Conservation (phyloP, 768 basidiomycete genomes). For the Suillus weaverae region DNA sequence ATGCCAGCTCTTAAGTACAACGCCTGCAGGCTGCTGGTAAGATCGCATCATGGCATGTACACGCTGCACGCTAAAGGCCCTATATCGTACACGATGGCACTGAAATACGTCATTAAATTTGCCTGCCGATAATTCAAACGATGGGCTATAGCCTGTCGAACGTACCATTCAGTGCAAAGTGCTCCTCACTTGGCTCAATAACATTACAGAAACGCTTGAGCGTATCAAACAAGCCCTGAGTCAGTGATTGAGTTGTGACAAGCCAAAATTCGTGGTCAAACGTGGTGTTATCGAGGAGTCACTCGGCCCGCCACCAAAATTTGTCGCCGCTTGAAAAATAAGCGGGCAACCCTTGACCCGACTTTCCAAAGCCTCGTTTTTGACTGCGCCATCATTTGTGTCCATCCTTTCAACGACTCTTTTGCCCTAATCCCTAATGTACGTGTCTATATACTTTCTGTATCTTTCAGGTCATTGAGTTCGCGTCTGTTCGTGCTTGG, state of each 20-base stretch:
- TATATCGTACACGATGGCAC: not conserved
- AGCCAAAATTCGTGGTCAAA: not conserved
- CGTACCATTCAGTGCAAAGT: not conserved
- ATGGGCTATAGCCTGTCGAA: not conserved
- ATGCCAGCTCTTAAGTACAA: not conserved
- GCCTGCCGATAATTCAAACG: not conserved
- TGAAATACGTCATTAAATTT: constrained; percentile 1
- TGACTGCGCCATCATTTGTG: constrained; percentile 35
- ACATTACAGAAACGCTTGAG: not conserved
- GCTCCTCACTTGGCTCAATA: not conserved
- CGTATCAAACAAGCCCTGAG: not conserved
- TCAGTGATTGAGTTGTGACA: not conserved
- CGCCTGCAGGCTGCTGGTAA: not conserved
- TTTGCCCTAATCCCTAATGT: constrained; percentile 25
- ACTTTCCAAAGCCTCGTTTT: constrained; percentile 31
- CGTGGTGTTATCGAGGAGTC: constrained; percentile 7
- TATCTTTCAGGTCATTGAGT: not conserved
- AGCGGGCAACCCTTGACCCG: constrained; percentile 40
- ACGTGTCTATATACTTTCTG: constrained; percentile 27
- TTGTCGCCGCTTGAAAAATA: constrained; percentile 38
- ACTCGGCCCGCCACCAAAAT: constrained; percentile 23
- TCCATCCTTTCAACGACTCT: constrained; percentile 32
- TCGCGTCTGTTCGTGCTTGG: constrained; percentile 23
- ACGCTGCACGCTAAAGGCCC: not conserved
- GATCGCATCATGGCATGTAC: not conserved